A percentile compares a stretch with the other conserved stretches of the same genome.
Conservation (phyloP, 2,329 filamentous ascomycete species). For the Aspergillus transmontanensis region DNA sequence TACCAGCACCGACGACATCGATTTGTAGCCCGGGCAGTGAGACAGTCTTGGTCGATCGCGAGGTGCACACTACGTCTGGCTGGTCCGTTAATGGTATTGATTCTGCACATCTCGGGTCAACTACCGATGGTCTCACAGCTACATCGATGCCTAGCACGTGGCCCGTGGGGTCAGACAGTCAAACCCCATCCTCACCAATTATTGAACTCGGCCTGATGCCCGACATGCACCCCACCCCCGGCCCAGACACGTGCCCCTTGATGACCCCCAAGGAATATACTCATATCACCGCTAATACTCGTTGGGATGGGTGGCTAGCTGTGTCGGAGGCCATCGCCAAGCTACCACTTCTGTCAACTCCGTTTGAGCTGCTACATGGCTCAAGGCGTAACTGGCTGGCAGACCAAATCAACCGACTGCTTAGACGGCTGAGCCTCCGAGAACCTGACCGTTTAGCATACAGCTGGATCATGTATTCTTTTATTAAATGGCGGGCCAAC, state of each 20-base stretch:
- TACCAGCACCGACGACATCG: neutral
- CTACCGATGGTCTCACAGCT: neutral
- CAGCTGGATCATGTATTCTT: slow-evolving; percentile 10
- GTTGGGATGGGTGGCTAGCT: neutral
- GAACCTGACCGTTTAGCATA: slow-evolving; percentile 11
- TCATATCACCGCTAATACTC: neutral
- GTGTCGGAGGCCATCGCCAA: neutral
- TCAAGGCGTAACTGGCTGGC: slow-evolving; percentile 11
- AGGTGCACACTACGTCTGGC: neutral
- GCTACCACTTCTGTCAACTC: neutral
- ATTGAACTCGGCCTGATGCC: neutral
- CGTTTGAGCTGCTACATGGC: slow-evolving; percentile 11
- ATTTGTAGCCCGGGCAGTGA: too few species aligned
- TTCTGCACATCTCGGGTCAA: neutral
- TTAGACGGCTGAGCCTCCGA: neutral
- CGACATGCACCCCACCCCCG: neutral
- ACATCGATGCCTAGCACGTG: neutral
- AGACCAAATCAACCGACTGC: slow-evolving; percentile 4
- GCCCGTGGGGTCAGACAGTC: neutral
- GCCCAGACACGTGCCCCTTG: neutral
- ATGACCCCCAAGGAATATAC: neutral
- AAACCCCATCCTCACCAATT: neutral
- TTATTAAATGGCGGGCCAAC: slow-evolving; percentile 7
- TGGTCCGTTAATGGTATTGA: neutral
- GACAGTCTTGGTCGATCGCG: neutral